Evolutionary conservation across 768 basidiomycete genomes (phyloP), one percentile per base, ranked within the genome.

Genomic region (Suillus tomentosus): DNA sequence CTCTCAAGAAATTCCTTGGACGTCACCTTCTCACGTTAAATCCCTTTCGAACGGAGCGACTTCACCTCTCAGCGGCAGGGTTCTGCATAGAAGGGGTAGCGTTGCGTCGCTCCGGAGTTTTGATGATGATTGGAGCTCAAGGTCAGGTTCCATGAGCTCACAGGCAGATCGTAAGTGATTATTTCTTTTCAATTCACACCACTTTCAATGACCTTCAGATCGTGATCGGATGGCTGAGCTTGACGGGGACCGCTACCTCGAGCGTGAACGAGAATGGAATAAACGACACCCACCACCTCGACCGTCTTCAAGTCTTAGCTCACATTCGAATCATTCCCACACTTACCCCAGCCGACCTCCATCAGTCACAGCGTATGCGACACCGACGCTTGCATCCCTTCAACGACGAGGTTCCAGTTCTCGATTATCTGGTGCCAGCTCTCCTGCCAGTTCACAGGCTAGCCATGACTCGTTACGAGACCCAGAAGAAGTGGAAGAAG

Each of bases 221-320:
- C 77, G 72, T 55, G 85, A 85, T 48, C 77, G 77, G 42, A 69
- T 77, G 6, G 71, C 70, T 45, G 83, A 83, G 54, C 61, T 79
- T 27, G 80, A 82, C 61, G 71, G 70, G 51, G 85, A 86, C 60
- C 79, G 75, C 54, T 77, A 78, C 54, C 65, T 76, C 36, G 84
- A 85, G 62, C 78, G 80, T 45, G 87, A 87, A 68, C 79, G 82
- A 40, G 80, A 80, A 59, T 86, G 87, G 85, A 87, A 86, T 70
- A 84, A 77, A 65, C 81, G 78, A 13, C 77, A 77, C 24, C 69
- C 73, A 19, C 74, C 69, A 22, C 68, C 69, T 65, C 82, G 81
- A n/a, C 78, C 82, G 19, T 75, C 80, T 2, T 84, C 83, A 13
- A 81, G 80, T 66, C 71, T 81, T 62, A 78, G 76, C 62, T 68